phyloP scores from a whole-genome alignment of 129 eudicot species.

The Solidago caesia region DNA sequence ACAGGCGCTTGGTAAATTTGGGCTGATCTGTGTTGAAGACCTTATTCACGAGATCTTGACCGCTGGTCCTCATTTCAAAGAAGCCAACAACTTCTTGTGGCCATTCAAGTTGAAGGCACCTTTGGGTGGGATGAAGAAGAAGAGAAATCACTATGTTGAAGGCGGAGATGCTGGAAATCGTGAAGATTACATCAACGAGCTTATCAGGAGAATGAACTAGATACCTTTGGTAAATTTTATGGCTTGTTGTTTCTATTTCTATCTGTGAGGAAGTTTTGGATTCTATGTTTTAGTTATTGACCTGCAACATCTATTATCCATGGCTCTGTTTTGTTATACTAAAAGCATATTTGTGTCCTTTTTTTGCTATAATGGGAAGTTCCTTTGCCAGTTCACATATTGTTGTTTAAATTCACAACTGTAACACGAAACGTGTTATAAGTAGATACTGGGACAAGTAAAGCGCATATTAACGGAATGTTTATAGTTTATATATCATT shows the following conservation, averaged over 20 bases:
- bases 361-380: neutral
- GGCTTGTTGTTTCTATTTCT: neutral
- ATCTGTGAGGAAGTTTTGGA: conserved; percentile 1
- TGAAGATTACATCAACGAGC: conserved; percentile 72
- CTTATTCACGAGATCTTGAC: conserved; percentile 76
- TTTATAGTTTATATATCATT: too few relatives aligned
- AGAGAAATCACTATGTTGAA: conserved; percentile 81
- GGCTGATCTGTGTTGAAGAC: conserved; percentile 67
- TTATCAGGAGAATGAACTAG: conserved; percentile 81
- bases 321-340: neutral
- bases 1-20: conserved; percentile 71
- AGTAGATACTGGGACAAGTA: too few relatives aligned
- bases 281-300: conserved; percentile 14
- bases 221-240: conserved; percentile 8
- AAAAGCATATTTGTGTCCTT: neutral
- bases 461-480: too few relatives aligned
- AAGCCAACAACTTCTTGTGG: conserved; percentile 83
- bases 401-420: too few relatives aligned
- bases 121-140: conserved; percentile 72
- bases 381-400: neutral
- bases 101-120: conserved; percentile 77
- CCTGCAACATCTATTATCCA: neutral
- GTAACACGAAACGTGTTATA: too few relatives aligned
- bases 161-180: conserved; percentile 93
- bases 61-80: conserved; percentile 81